phyloP scores from a whole-genome alignment of 73 alveolate genomes.

The Paramecium tetraurelia region DNA sequence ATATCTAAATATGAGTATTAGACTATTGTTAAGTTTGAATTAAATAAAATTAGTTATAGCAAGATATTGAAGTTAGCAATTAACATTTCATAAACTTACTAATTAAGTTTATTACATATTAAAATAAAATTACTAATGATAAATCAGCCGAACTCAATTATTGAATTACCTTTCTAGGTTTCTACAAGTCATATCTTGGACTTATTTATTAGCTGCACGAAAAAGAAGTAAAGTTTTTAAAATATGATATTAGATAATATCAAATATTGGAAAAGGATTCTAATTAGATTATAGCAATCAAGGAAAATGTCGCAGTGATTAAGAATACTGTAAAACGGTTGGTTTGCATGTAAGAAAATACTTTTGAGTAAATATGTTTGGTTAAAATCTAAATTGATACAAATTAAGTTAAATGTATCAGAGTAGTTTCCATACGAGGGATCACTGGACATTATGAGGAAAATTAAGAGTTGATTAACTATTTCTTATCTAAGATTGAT shows the following conservation, averaged over 20 bases:
- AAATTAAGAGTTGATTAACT: neutral
- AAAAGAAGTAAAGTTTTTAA: neutral
- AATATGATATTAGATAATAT: neutral
- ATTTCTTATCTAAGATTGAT: neutral
- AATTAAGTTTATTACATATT: neutral
- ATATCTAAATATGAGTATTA: neutral
- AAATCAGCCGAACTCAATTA: neutral
- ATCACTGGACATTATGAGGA: slow-evolving; percentile 9
- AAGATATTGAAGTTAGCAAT: neutral
- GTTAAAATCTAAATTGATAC: slow-evolving; percentile 19
- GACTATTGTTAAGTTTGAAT: neutral
- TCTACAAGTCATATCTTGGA: slow-evolving; percentile 19
- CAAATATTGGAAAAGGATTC: neutral
- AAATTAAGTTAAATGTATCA: slow-evolving; percentile 25
- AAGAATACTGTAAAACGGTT: neutral
- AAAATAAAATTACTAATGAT: neutral
- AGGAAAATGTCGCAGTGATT: slow-evolving; percentile 34
- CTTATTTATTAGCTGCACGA: neutral
- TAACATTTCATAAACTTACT: neutral
- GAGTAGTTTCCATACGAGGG: neutral
- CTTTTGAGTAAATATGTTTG: slow-evolving; percentile 2
- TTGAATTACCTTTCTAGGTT: slow-evolving; percentile 32
- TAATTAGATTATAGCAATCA: neutral
- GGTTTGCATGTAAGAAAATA: neutral
- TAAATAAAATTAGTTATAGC: neutral